Evolutionary conservation across 768 basidiomycete species (phyloP).

Genomic region (Fomitopsis pulvina): DNA sequence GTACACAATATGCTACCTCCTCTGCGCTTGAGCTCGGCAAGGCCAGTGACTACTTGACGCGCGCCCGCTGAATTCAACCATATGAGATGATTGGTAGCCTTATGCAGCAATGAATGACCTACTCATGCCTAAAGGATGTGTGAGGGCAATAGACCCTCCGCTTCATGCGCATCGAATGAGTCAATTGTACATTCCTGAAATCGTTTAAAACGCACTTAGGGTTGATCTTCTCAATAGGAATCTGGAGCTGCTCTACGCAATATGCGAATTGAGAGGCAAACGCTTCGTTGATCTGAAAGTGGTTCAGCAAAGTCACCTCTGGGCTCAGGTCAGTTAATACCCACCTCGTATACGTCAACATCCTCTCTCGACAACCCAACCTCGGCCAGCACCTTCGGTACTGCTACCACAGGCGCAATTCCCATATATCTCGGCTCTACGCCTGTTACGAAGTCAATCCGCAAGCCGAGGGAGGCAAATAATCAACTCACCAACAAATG

Average conservation of each 20-base stretch:
- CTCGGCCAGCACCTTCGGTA: conserved; percentile 60
- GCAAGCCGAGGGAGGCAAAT: not conserved
- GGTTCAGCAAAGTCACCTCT: not conserved
- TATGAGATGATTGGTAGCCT: not conserved
- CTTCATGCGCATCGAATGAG: conserved; percentile 27
- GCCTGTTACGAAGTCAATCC: conserved; percentile 32
- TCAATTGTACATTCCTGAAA: not conserved
- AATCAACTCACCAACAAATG: conserved; percentile 61
- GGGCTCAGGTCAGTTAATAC: not conserved
- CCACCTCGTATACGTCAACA: conserved; percentile 70
- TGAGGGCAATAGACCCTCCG: conserved; percentile 80
- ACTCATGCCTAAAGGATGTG: conserved; percentile 86
- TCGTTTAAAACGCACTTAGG: conserved; percentile 50
- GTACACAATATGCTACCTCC: conserved; percentile 71
- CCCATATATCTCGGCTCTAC: conserved; percentile 79
- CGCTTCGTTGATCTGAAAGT: conserved; percentile 73
- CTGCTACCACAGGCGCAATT: conserved; percentile 63
- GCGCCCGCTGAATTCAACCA: conserved; percentile 63
- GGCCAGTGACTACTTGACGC: conserved; percentile 84
- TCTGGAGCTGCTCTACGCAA: conserved; percentile 73
- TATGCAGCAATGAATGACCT: conserved; percentile 16
- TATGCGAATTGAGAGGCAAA: conserved; percentile 94
- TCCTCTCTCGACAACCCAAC: conserved; percentile 63
- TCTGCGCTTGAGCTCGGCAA: conserved; percentile 70
- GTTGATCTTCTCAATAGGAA: conserved; percentile 80